These are phyloP conservation scores for Globisporangium splendens DNA, from an alignment of 352 stramenopile genomes.

Conservation along the genomic window DNA sequence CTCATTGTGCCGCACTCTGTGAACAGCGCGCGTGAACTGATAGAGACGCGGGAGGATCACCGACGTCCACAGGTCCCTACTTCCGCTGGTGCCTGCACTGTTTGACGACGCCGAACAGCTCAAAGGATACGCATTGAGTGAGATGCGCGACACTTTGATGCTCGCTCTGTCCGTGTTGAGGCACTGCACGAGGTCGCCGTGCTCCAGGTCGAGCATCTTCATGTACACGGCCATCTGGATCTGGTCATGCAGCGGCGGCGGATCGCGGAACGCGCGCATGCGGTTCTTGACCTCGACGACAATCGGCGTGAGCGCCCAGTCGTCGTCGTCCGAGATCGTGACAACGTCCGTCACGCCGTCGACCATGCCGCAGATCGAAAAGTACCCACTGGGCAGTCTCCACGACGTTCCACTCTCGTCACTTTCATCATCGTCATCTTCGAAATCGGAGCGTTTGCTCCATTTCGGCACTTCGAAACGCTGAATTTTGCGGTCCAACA, in stretches of 20 bases:
- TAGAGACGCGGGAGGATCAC: slow-evolving; percentile 72
- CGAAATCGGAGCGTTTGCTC: not conserved
- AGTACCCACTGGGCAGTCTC: slow-evolving; percentile 22
- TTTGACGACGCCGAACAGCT: not conserved
- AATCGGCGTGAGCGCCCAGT: slow-evolving; percentile 57
- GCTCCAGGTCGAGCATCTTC: slow-evolving; percentile 63
- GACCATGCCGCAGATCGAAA: slow-evolving; percentile 82
- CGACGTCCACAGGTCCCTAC: slow-evolving; percentile 45
- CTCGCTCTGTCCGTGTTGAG: slow-evolving; percentile 36
- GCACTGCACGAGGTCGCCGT: slow-evolving; percentile 73
- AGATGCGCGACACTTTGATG: slow-evolving; percentile 57
- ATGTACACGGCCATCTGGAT: slow-evolving; percentile 83
- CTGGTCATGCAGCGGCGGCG: slow-evolving; percentile 64
- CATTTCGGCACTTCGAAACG: slow-evolving; percentile 6
- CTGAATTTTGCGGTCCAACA: slow-evolving; percentile 23
- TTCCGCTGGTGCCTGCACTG: not conserved
- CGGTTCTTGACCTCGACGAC: slow-evolving; percentile 82
- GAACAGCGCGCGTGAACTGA: slow-evolving; percentile 33
- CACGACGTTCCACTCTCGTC: slow-evolving; percentile 2
- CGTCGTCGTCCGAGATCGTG: slow-evolving; percentile 43
- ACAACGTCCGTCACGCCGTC: slow-evolving; percentile 65
- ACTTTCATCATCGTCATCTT: not conserved
- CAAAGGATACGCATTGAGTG: slow-evolving; percentile 39
- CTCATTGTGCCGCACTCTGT: slow-evolving; percentile 48
- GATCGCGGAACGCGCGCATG: slow-evolving; percentile 50